phyloP scores from a whole-genome alignment of 352 stramenopile species.

The Globisporangium echinulatum region DNA sequence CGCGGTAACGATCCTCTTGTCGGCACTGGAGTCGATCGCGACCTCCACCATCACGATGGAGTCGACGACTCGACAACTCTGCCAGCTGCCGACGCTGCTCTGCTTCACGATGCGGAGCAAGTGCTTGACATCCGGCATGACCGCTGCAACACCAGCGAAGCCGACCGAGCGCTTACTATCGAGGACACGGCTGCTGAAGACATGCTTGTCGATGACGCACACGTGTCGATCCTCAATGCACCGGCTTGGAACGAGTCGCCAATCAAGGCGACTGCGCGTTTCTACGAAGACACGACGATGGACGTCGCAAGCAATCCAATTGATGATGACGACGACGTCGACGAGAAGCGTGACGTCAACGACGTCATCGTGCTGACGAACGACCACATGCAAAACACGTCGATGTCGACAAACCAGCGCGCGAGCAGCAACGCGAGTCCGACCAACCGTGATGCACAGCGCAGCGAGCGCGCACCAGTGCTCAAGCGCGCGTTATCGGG shows the following conservation, averaged over 20 bases:
- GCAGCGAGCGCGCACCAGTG: too few species aligned
- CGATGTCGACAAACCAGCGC: neutral
- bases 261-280: neutral
- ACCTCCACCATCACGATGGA: neutral
- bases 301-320: neutral
- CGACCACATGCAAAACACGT: neutral
- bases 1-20: neutral
- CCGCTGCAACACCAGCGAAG: too few species aligned
- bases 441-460: neutral
- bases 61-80: neutral
- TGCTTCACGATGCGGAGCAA: too few species aligned
- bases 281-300: neutral
- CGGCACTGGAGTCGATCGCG: neutral
- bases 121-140: too few species aligned
- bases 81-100: neutral
- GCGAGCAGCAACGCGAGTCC: neutral
- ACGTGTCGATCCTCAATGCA: neutral
- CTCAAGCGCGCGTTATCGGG: neutral
- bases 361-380: neutral
- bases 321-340: neutral
- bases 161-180: too few species aligned
- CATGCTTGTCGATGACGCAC: neutral
- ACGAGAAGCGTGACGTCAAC: neutral
- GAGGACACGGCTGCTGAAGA: conserved; percentile 2
- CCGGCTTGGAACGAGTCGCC: conserved; percentile 3